Base-by-base conservation (phyloP, 176 grass and related monocot species). In the Oryza brachyantha region DNA sequence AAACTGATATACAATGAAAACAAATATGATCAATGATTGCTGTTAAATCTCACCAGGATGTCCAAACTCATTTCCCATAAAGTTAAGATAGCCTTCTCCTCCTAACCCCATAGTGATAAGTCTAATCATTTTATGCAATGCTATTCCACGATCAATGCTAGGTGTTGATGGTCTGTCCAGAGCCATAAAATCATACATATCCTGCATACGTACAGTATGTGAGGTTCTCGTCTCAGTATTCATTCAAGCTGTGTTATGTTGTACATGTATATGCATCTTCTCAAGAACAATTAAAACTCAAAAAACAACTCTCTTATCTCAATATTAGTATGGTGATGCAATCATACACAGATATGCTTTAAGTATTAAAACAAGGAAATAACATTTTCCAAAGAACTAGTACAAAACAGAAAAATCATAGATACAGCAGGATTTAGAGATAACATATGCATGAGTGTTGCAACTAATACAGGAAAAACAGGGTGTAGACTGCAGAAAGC, bases 21-120 rank as follows among this genome's bases (percentile, higher is more conserved):
- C 29, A 67, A 75, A 40, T 28, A 13, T 55, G 41, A 8, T 61
- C 36, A 3, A 79, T 24, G 22, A 81, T 83, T 77, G 43, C 17
- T 54, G 62, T 48, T 25, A 83, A 68, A 43, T 64, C 76, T 88
- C 82, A 94, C 95, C 95, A 71, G 96, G 96, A 91, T 99, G 96
- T 45, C 96, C 96, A 81, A 99, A 99, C 71, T 99, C 96, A 91
- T 99, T 99, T 77, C 96, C 96, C 92, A 99, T 99, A 64, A 96
- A 99, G 66, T 99, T 99, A 77, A 99, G 88, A 89, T 99, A 99
- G 22, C 90, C 96, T 72, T 99, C 90, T 34, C 96, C 96, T 72
- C 96, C 96, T 87, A 99, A 89, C 70, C 88, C 73, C 90, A 99
- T 99, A 37, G 96, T 99, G 77, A 99, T 63, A 69, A 99, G 90